Evolutionary conservation across 2,329 filamentous ascomycete genomes (phyloP), one percentile per base, ranked within the genome.

Genomic region (Colletotrichum gloeosporioides): DNA sequence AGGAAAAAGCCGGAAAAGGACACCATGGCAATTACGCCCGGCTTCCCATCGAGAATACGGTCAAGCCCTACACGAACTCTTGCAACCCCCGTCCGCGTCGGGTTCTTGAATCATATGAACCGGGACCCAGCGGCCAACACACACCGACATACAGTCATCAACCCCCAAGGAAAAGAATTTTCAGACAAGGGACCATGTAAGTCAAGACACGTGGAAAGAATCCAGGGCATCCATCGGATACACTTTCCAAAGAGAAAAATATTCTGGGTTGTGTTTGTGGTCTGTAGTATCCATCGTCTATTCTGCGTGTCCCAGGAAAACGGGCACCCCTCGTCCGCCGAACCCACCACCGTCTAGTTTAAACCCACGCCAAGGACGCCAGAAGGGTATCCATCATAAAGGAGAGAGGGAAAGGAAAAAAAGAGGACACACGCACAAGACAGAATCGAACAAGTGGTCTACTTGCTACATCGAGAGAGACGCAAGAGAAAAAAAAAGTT

Each of bases 321-420:
- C 9, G 29, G 36, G 15, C 34, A 18, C 8, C n/a, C 59, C 59
- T 57, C 53, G 22, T 59, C 59, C 59, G 29, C 32, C n/a, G 29
- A 34, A 29, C 55, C 25, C 64, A 16, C 25, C 64, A 16, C 70
- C 63, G 49, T 75, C 74, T 76, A 76, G 44, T 15, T 3, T 32
- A 44, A 64, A 49, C 71, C 65, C 71, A 55, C 55, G 66, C 75
- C 75, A 10, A 57, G 75, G 75, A 74, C 71, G 75, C 75, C 75
- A 57, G 5, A 76, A 75, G 75, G 75, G 75, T 77, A 77, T 77
- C 71, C 75, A 31, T 75, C 75, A 66, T 15, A 61, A 68, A 36
- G 25, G 32, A 59, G 15, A 44, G 31, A 66, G 61, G 69, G 29
- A 53, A 49, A 55, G 44, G 15, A 39, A 18, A 39, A 59, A 53